Evolutionary conservation across 139 green algal genomes (phyloP).

Genomic region (Volvox africanus): DNA sequence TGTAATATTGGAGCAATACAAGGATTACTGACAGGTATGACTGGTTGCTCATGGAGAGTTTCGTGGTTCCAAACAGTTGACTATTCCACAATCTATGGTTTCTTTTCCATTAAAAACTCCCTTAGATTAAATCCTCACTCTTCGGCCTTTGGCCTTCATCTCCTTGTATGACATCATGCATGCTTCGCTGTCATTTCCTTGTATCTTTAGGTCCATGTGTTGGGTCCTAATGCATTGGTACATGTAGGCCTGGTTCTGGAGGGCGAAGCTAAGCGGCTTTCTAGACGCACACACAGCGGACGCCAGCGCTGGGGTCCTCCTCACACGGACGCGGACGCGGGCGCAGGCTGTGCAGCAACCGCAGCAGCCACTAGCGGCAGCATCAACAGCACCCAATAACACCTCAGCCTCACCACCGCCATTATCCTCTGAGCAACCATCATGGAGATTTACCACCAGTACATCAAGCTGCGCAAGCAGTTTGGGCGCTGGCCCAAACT

Average conservation of each 20-base stretch:
- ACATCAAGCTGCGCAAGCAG: conserved; percentile 85
- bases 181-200: too few species aligned
- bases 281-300: background rate
- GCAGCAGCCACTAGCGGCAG: background rate
- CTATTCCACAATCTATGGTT: background rate
- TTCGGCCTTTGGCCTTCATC: too few species aligned
- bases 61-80: background rate
- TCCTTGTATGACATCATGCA: too few species aligned
- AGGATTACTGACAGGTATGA: background rate
- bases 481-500: conserved; percentile 91
- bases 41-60: conserved; percentile 1
- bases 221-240: background rate
- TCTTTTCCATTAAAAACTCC: background rate
- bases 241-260: background rate
- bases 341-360: background rate
- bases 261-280: background rate
- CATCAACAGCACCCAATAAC: background rate
- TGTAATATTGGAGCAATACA: background rate
- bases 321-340: background rate
- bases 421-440: background rate
- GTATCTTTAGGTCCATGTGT: too few species aligned
- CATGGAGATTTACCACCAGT: conserved; percentile 87
- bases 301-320: too few species aligned
- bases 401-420: background rate
- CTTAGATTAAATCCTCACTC: too few species aligned